Evolutionary conservation across 257 asterid genomes (phyloP), one percentile per base, ranked within the genome.

Genomic region (Avicennia marina): DNA sequence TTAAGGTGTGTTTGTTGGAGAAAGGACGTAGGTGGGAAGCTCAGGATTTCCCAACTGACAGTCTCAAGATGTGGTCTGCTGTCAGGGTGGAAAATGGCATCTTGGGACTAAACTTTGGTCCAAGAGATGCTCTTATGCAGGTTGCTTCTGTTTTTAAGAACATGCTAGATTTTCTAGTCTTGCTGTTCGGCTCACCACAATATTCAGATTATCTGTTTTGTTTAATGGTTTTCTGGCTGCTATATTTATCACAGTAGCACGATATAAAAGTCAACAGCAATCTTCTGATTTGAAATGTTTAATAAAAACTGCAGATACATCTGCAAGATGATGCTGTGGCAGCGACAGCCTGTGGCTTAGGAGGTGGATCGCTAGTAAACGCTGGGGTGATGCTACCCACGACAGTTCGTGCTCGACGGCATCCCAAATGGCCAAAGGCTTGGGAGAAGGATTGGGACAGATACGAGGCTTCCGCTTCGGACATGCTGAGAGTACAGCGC

Each of bases 401-500:
- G 7, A 51, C 86, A 0, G 56, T 41, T 29, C 71, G 72, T n/a
- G 64, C 86, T 3, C 60, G 80, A 39, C 44, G 80, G 40, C 43
- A 74, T 11, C 76, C 78, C 0, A 72, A 45, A 58, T 82, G 90
- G 90, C 90, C 86, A 0, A 50, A 69, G 53, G 66, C 69, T 11
- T 82, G 81, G 90, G 86, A 75, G 44, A 66, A 55, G n/a, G 81
- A 81, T 38, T 82, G 90, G 90, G 84, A 76, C 48, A 42, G 64
- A 11, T 63, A 63, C 24, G 73, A 76, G 58, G 76, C 77, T 12
- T 41, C 60, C 11, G 82, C 79, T 50, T 69, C 71, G 16, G 68
- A 72, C 11, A 82, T 82, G 86, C 64, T 82, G 0, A 67, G 59
- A 33, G 41, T n/a, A 51, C 82, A 74, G 26, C 72, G 36, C 6